Evolutionary conservation across 2,329 filamentous ascomycete genomes (phyloP).

Genomic region (Sporothrix sp.): DNA sequence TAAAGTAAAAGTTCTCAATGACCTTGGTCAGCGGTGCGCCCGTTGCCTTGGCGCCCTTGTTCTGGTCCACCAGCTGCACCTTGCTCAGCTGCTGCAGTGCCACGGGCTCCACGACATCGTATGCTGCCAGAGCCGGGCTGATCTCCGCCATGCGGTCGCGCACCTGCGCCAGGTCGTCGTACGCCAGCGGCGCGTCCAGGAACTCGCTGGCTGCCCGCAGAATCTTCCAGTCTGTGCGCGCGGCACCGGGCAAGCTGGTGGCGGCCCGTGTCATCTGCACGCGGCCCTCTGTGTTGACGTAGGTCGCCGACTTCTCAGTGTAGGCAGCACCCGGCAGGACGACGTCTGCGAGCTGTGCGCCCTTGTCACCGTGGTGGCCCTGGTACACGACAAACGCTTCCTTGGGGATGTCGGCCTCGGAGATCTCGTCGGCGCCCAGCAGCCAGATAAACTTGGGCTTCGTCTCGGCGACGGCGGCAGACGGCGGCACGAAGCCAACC

Average conservation of each 20-base stretch:
- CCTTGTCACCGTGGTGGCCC: constrained; percentile 91
- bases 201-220: constrained; percentile 89
- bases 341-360: constrained; percentile 86
- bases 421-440: constrained; percentile 86
- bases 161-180: constrained; percentile 82
- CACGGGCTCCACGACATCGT: constrained; percentile 82
- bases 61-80: constrained; percentile 91
- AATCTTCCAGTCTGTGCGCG: constrained; percentile 98
- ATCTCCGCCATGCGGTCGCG: constrained; percentile 94
- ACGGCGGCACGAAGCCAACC: constrained; percentile 86
- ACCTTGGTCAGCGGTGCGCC: constrained; percentile 70
- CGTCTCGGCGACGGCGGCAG: constrained; percentile 67
- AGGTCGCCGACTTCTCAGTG: constrained; percentile 93
- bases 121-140: constrained; percentile 77
- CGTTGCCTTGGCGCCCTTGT: constrained; percentile 72
- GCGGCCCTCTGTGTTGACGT: constrained; percentile 95
- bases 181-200: constrained; percentile 74
- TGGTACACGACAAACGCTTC: constrained; percentile 96
- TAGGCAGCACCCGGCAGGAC: constrained; percentile 91
- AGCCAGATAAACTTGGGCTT: constrained; percentile 95
- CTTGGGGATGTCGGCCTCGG: constrained; percentile 78
- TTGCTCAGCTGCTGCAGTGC: constrained; percentile 69
- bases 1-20: constrained; percentile 97
- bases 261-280: constrained; percentile 90
- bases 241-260: constrained; percentile 77